Conservation (phyloP, 345 rosid species). For the Camelina sativa region DNA sequence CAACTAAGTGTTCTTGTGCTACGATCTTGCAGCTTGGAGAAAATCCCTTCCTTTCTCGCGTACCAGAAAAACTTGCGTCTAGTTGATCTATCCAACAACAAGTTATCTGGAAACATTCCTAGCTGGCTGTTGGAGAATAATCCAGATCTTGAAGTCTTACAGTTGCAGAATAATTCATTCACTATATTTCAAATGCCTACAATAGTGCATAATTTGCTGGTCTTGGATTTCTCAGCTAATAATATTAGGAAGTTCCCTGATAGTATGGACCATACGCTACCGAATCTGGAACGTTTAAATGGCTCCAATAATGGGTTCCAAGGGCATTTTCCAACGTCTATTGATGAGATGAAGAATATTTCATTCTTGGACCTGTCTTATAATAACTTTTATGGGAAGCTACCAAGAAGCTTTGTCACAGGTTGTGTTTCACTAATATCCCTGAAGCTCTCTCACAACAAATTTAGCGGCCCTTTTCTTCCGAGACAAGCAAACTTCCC, state of each 20-base stretch:
- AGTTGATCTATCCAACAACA: constrained; percentile 36
- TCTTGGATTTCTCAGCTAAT: constrained; percentile 27
- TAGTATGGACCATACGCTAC: neutral
- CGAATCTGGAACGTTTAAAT: neutral
- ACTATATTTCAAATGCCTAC: neutral
- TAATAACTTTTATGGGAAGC: constrained; percentile 21
- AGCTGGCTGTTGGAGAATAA: constrained; percentile 26
- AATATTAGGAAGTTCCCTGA: neutral
- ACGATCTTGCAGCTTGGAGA: constrained; percentile 11
- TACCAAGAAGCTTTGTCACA: constrained; percentile 20
- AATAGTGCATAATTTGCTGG: neutral
- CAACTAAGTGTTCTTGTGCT: constrained; percentile 23
- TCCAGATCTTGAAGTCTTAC: constrained; percentile 25
- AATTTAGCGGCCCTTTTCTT: constrained; percentile 10
- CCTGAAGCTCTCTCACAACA: constrained; percentile 26
- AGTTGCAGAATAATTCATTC: constrained; percentile 31
- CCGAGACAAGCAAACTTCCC: neutral
- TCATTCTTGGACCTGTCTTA: constrained; percentile 20
- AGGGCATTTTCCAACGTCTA: neutral
- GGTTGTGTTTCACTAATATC: neutral
- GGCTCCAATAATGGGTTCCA: neutral
- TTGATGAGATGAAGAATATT: constrained; percentile 25
- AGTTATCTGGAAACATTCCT: constrained; percentile 27
- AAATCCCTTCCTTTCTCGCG: constrained; percentile 20
- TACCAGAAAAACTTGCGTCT: constrained; percentile 28